Conservation (phyloP, 768 basidiomycete genomes). For the Daedaleopsis sinensis region DNA sequence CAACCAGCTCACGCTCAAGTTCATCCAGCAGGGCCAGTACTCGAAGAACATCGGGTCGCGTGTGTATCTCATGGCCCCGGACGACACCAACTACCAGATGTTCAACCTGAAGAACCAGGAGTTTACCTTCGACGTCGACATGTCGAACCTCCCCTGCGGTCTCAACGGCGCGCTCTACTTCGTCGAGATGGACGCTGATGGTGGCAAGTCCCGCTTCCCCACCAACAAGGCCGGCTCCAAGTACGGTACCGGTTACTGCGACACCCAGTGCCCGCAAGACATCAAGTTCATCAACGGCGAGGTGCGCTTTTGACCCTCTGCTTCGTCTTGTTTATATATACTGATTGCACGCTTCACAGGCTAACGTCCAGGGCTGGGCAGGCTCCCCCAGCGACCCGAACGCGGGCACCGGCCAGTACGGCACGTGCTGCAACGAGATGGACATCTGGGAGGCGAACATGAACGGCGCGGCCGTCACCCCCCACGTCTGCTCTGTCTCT, state of each 20-base stretch:
- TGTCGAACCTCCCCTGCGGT: slow-evolving; percentile 58
- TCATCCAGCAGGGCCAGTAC: slow-evolving; percentile 30
- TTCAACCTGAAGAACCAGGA: slow-evolving; percentile 59
- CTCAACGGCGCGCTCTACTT: slow-evolving; percentile 48
- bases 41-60: slow-evolving; percentile 40
- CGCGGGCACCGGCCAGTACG: slow-evolving; percentile 32
- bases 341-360: slow-evolving; percentile 29
- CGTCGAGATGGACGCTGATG: slow-evolving; percentile 53
- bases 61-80: slow-evolving; percentile 50
- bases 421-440: slow-evolving; percentile 39
- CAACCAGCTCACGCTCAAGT: slow-evolving; percentile 36
- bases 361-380: slow-evolving; percentile 32
- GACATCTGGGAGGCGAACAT: slow-evolving; percentile 40
- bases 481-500: slow-evolving; percentile 37
- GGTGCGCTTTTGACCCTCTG: slow-evolving; percentile 32
- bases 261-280: slow-evolving; percentile 62
- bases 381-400: slow-evolving; percentile 26
- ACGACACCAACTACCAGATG: slow-evolving; percentile 43
- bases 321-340: not conserved
- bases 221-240: slow-evolving; percentile 61
- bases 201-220: slow-evolving; percentile 51
- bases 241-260: slow-evolving; percentile 67
- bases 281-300: slow-evolving; percentile 62
- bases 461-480: slow-evolving; percentile 31
- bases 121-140: slow-evolving; percentile 63